Evolutionary conservation across 495 filamentous ascomycete genomes (phyloP).

Genomic region (Usnea hakonensis): DNA sequence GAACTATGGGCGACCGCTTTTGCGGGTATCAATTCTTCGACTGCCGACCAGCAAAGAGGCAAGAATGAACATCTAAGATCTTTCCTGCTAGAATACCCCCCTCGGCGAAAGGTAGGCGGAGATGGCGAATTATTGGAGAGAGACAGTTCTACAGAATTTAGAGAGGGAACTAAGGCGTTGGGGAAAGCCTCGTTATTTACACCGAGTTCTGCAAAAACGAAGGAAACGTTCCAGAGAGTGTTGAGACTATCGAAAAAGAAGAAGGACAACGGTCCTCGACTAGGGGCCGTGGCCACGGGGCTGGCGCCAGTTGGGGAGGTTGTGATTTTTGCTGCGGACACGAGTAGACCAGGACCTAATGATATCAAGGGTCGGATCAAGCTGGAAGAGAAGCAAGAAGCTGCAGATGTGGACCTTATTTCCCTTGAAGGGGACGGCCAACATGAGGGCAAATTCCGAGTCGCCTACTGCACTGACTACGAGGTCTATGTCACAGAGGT

Average conservation of each 20-base stretch:
- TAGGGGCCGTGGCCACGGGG: conserved; percentile 70
- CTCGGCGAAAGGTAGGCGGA: conserved; percentile 30
- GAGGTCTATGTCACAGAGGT: conserved; percentile 51
- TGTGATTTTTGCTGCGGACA: conserved; percentile 65
- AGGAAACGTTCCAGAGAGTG: conserved; percentile 72
- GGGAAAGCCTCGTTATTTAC: conserved; percentile 53
- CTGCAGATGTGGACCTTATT: conserved; percentile 72
- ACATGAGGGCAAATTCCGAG: conserved; percentile 51
- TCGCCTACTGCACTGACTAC: conserved; percentile 74
- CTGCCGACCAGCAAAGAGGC: conserved; percentile 57
- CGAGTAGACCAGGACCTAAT: conserved; percentile 43
- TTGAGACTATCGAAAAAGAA: conserved; percentile 48
- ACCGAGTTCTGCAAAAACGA: conserved; percentile 40
- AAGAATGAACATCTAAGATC: conserved; percentile 83
- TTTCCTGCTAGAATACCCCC: conserved; percentile 55
- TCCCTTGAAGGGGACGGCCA: conserved; percentile 40
- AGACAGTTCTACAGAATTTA: conserved; percentile 21
- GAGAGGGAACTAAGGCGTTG: conserved; percentile 29
- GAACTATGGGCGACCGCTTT: conserved; percentile 55
- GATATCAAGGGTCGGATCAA: conserved; percentile 60
- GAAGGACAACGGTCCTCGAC: conserved; percentile 37
- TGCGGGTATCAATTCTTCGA: conserved; percentile 81
- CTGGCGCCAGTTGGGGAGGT: conserved; percentile 67
- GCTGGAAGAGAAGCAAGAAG: conserved; percentile 57
- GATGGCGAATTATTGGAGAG: conserved; percentile 21